Evolutionary conservation across 192 early-diverging fungal species (phyloP).

Genomic region (Umbelopsis sp.): DNA sequence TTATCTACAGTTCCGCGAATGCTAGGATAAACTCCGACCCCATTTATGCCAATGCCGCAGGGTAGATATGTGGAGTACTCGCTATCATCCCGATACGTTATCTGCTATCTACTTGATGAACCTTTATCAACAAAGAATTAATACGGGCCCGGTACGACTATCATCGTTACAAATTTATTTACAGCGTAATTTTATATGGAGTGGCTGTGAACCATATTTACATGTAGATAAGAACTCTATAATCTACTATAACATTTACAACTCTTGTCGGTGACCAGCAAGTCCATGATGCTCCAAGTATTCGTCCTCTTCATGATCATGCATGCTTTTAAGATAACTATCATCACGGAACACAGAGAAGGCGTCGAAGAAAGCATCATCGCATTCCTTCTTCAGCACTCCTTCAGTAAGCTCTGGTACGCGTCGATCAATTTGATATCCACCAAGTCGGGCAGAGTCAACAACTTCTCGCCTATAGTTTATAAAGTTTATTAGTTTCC

Average conservation of each 20-base stretch:
- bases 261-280: background rate
- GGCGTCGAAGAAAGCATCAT: constrained; percentile 20
- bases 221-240: background rate
- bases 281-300: constrained; percentile 10
- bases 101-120: constrained; percentile 3
- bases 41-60: background rate
- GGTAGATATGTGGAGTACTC: background rate
- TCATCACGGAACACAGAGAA: constrained; percentile 22
- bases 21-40: background rate
- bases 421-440: background rate
- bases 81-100: background rate
- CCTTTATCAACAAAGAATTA: background rate
- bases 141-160: too few relatives aligned
- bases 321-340: constrained; percentile 17
- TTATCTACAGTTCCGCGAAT: background rate
- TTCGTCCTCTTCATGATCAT: constrained; percentile 2
- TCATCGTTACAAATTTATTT: constrained; percentile 5
- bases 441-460: constrained; percentile 20
- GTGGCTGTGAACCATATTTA: constrained; percentile 23
- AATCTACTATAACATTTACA: background rate
- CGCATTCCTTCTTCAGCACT: constrained; percentile 25
- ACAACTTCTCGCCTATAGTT: constrained; percentile 21
- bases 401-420: constrained; percentile 19
- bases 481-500: background rate
- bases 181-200: constrained; percentile 33